These are phyloP conservation scores for Crotalaria pallida DNA, from an alignment of 306 rosid species.

Conservation along the genomic window DNA sequence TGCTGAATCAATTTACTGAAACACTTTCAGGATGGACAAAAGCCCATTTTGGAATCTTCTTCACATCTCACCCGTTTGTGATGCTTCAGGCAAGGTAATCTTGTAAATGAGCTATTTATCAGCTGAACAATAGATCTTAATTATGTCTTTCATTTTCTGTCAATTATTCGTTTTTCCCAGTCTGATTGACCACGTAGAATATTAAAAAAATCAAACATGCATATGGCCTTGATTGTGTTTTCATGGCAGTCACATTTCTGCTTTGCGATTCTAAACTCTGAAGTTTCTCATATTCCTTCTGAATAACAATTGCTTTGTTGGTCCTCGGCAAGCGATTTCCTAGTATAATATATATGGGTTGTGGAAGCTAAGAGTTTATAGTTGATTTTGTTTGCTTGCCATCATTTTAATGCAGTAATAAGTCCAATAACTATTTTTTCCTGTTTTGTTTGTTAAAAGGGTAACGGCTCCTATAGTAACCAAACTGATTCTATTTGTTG, in stretches of 20 bases:
- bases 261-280: too few species aligned
- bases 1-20: too few species aligned
- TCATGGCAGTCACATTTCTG: too few species aligned
- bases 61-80: conserved; percentile 78
- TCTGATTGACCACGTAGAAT: conserved; percentile 1
- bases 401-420: neutral
- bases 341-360: neutral
- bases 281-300: too few species aligned
- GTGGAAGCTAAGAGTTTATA: neutral
- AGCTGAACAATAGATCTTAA: neutral
- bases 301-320: too few species aligned
- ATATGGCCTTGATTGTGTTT: too few species aligned
- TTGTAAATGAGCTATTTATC: neutral
- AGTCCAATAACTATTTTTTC: neutral
- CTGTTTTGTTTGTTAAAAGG: neutral
- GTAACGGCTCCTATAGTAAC: neutral
- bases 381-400: neutral
- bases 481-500: neutral
- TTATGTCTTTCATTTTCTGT: neutral
- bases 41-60: conserved; percentile 93
- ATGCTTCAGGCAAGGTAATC: conserved; percentile 88
- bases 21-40: conserved; percentile 65
- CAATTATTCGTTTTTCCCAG: neutral
- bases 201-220: neutral
- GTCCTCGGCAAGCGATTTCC: conserved; percentile 1